A percentile compares a stretch with the other conserved stretches of the same genome.
Evolutionary conservation across 371 early-diverging fungal genomes (phyloP).

Genomic region (Mortierella sp.): DNA sequence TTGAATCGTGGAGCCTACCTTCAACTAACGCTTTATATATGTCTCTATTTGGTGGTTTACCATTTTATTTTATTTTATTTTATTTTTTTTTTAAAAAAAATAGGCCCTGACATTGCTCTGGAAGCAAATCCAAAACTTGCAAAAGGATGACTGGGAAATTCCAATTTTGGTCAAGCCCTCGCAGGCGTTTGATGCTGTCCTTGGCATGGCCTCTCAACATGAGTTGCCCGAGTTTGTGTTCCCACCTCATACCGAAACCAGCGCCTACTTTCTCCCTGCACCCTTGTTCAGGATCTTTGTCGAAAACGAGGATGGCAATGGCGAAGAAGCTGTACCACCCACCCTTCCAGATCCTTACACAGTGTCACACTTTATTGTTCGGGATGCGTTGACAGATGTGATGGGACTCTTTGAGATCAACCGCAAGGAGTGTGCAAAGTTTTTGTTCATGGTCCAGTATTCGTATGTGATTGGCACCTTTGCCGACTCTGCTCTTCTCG

Average conservation of each 20-base stretch:
- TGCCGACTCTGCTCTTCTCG: slow-evolving; percentile 45
- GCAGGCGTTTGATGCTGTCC: slow-evolving; percentile 64
- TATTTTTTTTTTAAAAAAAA: background rate
- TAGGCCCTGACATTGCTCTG: slow-evolving; percentile 77
- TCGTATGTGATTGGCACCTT: slow-evolving; percentile 68
- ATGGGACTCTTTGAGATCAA: slow-evolving; percentile 81
- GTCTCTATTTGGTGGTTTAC: too few relatives aligned
- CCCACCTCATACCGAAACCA: slow-evolving; percentile 51
- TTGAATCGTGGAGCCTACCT: too few relatives aligned
- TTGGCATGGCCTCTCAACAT: slow-evolving; percentile 70
- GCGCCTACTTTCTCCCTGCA: slow-evolving; percentile 21
- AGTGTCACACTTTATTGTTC: slow-evolving; percentile 79
- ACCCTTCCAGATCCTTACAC: slow-evolving; percentile 62
- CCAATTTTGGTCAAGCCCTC: slow-evolving; percentile 68
- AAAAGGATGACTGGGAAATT: slow-evolving; percentile 72
- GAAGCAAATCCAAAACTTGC: slow-evolving; percentile 69
- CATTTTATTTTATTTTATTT: background rate
- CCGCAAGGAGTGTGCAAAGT: slow-evolving; percentile 84
- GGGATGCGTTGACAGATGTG: slow-evolving; percentile 83
- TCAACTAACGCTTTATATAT: too few relatives aligned
- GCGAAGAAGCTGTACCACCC: slow-evolving; percentile 37
- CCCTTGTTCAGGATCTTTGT: slow-evolving; percentile 60
- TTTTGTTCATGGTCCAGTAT: slow-evolving; percentile 68
- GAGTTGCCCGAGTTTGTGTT: slow-evolving; percentile 64
- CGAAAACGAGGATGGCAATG: slow-evolving; percentile 49